Percentiles rank a stretch among this genome's conserved stretches.
phyloP scores from a whole-genome alignment of 306 rosid genomes.

The Malus fusca region DNA sequence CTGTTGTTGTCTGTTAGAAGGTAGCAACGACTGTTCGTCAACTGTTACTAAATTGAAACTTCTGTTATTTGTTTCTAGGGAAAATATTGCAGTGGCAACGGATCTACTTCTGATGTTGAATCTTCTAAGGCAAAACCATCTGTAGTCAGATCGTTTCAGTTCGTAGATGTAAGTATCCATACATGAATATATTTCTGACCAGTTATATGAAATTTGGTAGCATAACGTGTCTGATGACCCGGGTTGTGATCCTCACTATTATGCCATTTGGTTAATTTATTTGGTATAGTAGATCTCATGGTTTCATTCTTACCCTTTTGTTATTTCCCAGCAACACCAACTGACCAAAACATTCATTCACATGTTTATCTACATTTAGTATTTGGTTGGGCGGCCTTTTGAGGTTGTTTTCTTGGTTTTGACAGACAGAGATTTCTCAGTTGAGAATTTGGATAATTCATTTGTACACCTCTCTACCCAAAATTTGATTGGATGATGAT shows the following conservation, averaged over 20 bases:
- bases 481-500: background rate
- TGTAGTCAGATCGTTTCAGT: constrained; percentile 36
- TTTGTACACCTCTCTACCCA: background rate
- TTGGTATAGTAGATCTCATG: background rate
- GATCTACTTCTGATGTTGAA: constrained; percentile 51
- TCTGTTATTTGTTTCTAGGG: constrained; percentile 31
- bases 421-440: background rate
- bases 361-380: background rate
- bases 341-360: background rate
- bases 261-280: background rate
- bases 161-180: constrained; percentile 50
- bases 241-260: background rate
- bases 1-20: background rate
- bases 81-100: constrained; percentile 39
- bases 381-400: background rate
- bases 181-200: background rate
- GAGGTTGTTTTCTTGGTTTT: background rate
- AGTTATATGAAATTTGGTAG: constrained; percentile 6
- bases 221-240: background rate
- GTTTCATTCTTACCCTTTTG: background rate
- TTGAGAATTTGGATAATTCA: background rate
- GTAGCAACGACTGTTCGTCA: background rate
- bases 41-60: background rate
- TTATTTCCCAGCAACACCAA: background rate
- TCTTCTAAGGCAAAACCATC: constrained; percentile 46